Base-by-base conservation (phyloP, 345 rosid species). In the Rhodamnia rubescens region DNA sequence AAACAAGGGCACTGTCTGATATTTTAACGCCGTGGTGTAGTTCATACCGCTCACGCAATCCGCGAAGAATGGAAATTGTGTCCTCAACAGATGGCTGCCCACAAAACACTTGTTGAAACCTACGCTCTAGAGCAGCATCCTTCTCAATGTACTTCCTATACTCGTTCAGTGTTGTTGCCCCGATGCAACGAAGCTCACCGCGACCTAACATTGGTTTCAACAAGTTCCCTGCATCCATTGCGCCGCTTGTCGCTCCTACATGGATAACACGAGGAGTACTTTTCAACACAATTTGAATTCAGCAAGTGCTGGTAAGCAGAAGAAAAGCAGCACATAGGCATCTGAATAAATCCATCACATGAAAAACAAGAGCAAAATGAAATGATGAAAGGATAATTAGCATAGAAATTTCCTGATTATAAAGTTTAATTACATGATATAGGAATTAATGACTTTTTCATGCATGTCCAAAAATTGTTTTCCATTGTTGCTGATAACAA, bases 81-180 rank as follows among this genome's bases (percentile, higher is more conserved):
- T 95, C 98, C 90, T 96, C 98, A 88, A 96, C 98, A 40, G 96
- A 92, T 56, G 99, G 98, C 87, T 96, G 98, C 84, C 89, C 93
- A 91, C 98, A 97, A 59, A 90, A 94, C 56, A 96, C 99, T 90
- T 97, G 99, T 74, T 97, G 99, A 89, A 96, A 97, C 89, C 99
- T 94, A 61, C 96, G 96, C 53, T 93, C 98, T 49, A 97, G 92
- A 58, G 98, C 99, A 80, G 98, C 92, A 87, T 97, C 99, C 89
- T 96, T 97, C 92, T 93, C 99, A 80, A 96, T 88, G 89, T 95
- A 94, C 88, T 97, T 97, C 88, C 98, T 92, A 90, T 97, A 96
- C 85, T 97, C 95, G 6, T 93, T 93, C 89, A 97, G 86, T 26
- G 99, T 95, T 53, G 98, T 97, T 83, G 99, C 99, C 85, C 99